These are phyloP conservation scores for Orbilia blumenaviensis DNA, from an alignment of 2,329 filamentous ascomycete species.

Conservation along the genomic window DNA sequence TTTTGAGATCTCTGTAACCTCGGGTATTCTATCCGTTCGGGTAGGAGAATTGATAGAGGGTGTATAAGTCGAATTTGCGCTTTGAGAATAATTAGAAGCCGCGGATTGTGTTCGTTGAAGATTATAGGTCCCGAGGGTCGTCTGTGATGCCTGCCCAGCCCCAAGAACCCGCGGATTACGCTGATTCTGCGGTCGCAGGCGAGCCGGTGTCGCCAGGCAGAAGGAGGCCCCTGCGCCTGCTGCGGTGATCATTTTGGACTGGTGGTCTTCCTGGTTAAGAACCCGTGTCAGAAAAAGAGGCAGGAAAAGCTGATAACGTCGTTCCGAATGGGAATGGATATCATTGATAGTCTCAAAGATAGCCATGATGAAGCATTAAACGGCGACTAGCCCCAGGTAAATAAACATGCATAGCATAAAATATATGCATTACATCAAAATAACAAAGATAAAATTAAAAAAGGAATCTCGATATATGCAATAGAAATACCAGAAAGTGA, in stretches of 20 bases:
- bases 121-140: conserved; percentile 37
- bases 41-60: conserved; percentile 41
- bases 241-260: conserved; percentile 58
- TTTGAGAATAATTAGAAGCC: conserved; percentile 42
- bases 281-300: conserved; percentile 44
- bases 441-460: not conserved
- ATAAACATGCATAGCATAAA: not conserved
- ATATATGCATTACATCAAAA: not conserved
- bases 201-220: conserved; percentile 57
- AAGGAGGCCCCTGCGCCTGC: conserved; percentile 57
- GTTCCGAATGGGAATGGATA: conserved; percentile 32
- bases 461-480: too few relatives aligned
- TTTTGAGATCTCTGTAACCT: conserved; percentile 51
- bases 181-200: conserved; percentile 57
- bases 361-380: conserved; percentile 10
- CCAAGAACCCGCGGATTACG: conserved; percentile 49
- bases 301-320: conserved; percentile 18
- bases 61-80: conserved; percentile 22
- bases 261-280: conserved; percentile 40
- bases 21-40: conserved; percentile 48
- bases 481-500: too few relatives aligned
- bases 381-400: not conserved
- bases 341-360: conserved; percentile 37
- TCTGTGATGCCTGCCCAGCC: conserved; percentile 44
- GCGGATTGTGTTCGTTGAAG: conserved; percentile 44